Conservation (phyloP, 306 rosid genomes). For the Sicyos edulis region DNA sequence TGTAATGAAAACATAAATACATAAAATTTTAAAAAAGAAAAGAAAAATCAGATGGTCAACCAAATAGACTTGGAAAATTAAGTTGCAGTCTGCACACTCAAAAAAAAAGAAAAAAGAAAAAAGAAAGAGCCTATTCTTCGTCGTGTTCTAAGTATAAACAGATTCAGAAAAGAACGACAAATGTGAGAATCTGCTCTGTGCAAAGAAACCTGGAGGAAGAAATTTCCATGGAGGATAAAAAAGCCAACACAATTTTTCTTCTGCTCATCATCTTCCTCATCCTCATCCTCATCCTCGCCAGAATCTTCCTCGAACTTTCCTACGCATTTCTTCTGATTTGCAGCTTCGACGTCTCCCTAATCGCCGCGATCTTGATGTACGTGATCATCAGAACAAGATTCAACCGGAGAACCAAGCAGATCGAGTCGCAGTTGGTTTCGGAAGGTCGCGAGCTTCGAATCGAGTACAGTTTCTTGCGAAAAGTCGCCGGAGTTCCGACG, state of each 20-base stretch:
- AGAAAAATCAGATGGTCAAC: not conserved
- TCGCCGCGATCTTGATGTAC: constrained; percentile 50
- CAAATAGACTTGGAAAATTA: not conserved
- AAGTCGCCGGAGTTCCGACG: constrained; percentile 78
- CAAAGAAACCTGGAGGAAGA: not conserved
- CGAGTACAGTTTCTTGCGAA: constrained; percentile 81
- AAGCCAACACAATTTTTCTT: constrained; percentile 39
- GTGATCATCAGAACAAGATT: constrained; percentile 45
- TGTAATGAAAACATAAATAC: no score
- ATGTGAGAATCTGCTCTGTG: not conserved
- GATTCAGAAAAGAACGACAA: no score
- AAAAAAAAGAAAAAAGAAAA: no score
- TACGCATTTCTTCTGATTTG: constrained; percentile 58
- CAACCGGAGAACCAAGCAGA: constrained; percentile 33
- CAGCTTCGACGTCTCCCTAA: constrained; percentile 53
- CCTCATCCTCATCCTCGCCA: constrained; percentile 43
- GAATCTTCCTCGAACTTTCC: constrained; percentile 40
- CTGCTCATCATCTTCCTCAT: constrained; percentile 36
- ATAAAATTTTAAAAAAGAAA: no score
- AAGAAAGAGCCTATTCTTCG: not conserved
- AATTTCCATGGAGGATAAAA: constrained; percentile 63
- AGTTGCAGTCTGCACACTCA: not conserved
- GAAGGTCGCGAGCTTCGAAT: constrained; percentile 81
- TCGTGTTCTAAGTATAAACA: not conserved
- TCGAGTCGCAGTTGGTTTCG: constrained; percentile 45